Base-by-base conservation (phyloP, 768 basidiomycete genomes). In the Leccinum imitatum region DNA sequence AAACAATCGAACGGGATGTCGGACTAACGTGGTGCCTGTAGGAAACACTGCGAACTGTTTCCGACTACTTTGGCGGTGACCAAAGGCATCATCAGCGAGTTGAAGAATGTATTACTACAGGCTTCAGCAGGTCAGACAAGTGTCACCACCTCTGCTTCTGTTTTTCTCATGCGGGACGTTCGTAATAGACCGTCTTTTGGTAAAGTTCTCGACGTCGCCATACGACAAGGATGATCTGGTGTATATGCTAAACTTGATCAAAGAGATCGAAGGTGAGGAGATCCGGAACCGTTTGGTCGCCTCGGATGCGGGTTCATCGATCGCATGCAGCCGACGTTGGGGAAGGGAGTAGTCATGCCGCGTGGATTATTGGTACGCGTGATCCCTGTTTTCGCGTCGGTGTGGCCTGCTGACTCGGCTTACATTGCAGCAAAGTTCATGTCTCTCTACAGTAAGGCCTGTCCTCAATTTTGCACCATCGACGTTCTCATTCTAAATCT, bases 131-230 rank as follows among this genome's bases (percentile, higher is more conserved):
- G 71, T 74, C 44, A 41, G 27, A 17, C 10, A 33, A 15, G 39
- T 2, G 17, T 17, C 3, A 19, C 8, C 4, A 19, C 15, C 41
- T 44, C n/a, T 19, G n/a, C n/a, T 44, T 44, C 41, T 44, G n/a
- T 44, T 19, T 44, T 44, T 44, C 41, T 44, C 17, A 44, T 11
- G 9, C n/a, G 10, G 10, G 10, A 44, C n/a, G 10, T 44, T 44
- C 3, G n/a, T 44, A 44, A 44, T 59, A 73, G 71, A 73, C 54
- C 67, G 73, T 39, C 41, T 74, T 13, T 56, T 71, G 33, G 69
- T 67, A 0, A 73, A 73, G n/a, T 73, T 74, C 54, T 74, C 71
- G 50, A 73, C 71, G 7, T 73, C 71, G 14, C 71, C 73, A 13
- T 73, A 69, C 17, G 50, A 44, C 53, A 69, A 61, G 58, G 11